Percentiles rank a stretch among this genome's conserved stretches.
Conservation (phyloP, 257 asterid genomes). For the Forsythia viridissima region DNA sequence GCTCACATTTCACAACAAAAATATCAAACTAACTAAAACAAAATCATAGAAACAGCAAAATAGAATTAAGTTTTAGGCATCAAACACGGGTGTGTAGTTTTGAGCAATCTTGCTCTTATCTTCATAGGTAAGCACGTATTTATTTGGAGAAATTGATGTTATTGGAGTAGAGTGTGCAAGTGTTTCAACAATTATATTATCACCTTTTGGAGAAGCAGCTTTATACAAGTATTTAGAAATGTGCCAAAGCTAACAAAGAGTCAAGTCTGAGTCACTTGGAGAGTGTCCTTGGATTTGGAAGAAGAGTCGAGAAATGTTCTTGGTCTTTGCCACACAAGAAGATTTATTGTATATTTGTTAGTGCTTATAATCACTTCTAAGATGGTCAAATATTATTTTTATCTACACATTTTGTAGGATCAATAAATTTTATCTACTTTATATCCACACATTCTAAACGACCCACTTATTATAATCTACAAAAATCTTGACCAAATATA, state of each 20-base stretch:
- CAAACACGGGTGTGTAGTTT: too few species aligned
- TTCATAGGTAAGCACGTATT: slow-evolving; percentile 56
- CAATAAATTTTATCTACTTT: too few species aligned
- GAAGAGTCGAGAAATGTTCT: slow-evolving; percentile 30
- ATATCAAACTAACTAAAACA: too few species aligned
- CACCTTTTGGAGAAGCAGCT: slow-evolving; percentile 32
- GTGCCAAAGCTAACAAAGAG: slow-evolving; percentile 18
- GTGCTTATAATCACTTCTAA: slow-evolving; percentile 1
- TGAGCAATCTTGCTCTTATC: slow-evolving; percentile 44
- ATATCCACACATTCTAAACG: too few species aligned
- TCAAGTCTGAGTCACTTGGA: slow-evolving; percentile 13
- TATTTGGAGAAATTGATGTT: slow-evolving; percentile 47
- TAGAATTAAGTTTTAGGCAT: too few species aligned
- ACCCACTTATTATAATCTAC: too few species aligned
- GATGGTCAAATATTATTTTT: slow-evolving; percentile 35
- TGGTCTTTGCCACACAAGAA: slow-evolving; percentile 24
- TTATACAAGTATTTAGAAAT: slow-evolving; percentile 55
- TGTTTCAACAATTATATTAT: slow-evolving; percentile 51
- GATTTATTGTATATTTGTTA: not conserved
- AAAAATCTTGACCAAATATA: too few species aligned
- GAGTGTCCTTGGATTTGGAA: slow-evolving; percentile 31
- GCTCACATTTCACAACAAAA: too few species aligned
- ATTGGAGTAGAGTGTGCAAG: slow-evolving; percentile 69
- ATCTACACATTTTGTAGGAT: slow-evolving; percentile 36
- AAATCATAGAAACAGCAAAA: too few species aligned